Evolutionary conservation across 2,329 filamentous ascomycete species (phyloP).

Genomic region (Catunica adiposa): DNA sequence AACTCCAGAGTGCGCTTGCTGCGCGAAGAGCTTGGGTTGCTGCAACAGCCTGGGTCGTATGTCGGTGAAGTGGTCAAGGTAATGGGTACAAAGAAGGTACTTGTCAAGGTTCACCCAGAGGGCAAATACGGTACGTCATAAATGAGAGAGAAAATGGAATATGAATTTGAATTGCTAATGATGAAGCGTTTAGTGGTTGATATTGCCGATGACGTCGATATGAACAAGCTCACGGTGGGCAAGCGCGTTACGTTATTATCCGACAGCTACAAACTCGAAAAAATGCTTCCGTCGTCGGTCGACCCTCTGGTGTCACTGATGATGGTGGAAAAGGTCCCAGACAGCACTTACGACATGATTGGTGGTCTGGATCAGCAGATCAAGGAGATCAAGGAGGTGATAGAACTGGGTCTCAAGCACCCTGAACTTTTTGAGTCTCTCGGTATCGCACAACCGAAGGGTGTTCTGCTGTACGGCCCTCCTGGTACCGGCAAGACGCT

Average conservation of each 20-base stretch:
- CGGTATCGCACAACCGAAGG: slow-evolving; percentile 95
- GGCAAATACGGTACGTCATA: slow-evolving; percentile 82
- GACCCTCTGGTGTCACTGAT: slow-evolving; percentile 97
- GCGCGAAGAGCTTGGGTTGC: slow-evolving; percentile 82
- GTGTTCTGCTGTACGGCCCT: slow-evolving; percentile 87
- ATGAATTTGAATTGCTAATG: background rate
- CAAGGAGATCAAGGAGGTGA: slow-evolving; percentile 99
- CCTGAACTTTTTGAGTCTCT: slow-evolving; percentile 98
- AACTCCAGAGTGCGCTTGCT: slow-evolving; percentile 92
- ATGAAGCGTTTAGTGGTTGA: slow-evolving; percentile 61
- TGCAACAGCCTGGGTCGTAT: slow-evolving; percentile 95
- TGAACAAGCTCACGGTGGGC: slow-evolving; percentile 86
- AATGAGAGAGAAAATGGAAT: background rate
- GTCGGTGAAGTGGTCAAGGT: slow-evolving; percentile 99
- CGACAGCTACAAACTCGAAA: slow-evolving; percentile 96
- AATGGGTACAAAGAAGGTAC: slow-evolving; percentile 97
- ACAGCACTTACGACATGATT: slow-evolving; percentile 99
- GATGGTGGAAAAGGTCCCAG: slow-evolving; percentile 99
- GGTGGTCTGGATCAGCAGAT: slow-evolving; percentile 97
- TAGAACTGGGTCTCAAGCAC: slow-evolving; percentile 95
- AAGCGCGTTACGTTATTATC: slow-evolving; percentile 95
- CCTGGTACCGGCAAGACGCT: slow-evolving; percentile 96
- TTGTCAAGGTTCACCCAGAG: slow-evolving; percentile 97
- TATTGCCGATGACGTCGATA: slow-evolving; percentile 84
- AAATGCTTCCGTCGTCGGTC: slow-evolving; percentile 94